Percentiles rank a stretch among this genome's conserved stretches.
Conservation (phyloP, 2,329 filamentous ascomycete species). For the Colletotrichum lentis region DNA sequence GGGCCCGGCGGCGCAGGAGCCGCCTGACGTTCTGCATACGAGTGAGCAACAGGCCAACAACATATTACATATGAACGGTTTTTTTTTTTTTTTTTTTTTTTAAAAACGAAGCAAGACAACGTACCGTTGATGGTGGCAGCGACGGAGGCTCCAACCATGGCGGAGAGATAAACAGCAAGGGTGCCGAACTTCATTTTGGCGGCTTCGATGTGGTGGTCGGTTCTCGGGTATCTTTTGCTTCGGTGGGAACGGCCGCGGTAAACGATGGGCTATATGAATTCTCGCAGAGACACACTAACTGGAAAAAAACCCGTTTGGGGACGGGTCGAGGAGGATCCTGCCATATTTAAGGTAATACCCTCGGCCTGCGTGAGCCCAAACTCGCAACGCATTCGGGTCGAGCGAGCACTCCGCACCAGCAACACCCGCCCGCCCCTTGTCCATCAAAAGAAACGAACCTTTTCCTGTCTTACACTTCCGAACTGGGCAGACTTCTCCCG, state of each 20-base stretch:
- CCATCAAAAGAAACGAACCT: slow-evolving; percentile 6
- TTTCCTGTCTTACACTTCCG: slow-evolving; percentile 24
- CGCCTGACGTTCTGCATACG: slow-evolving; percentile 23
- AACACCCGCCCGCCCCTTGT: not conserved
- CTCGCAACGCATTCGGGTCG: not conserved
- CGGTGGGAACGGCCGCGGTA: too few relatives aligned
- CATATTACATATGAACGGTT: rapidly evolving
- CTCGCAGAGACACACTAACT: not conserved
- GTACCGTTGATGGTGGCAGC: slow-evolving; percentile 22
- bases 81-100: too few relatives aligned
- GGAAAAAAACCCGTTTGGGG: not conserved
- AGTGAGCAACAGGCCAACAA: not conserved
- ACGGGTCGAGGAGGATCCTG: slow-evolving; percentile 13
- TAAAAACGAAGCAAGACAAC: not conserved
- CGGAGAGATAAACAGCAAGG: slow-evolving; percentile 17
- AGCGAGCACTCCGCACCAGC: too few relatives aligned
- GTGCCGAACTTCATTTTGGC: slow-evolving; percentile 25
- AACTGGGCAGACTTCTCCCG: slow-evolving; percentile 19
- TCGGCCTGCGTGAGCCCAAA: slow-evolving; percentile 4
- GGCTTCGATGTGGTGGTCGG: not conserved
- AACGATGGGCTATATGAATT: not conserved
- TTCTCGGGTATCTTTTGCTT: not conserved
- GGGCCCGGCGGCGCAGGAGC: slow-evolving; percentile 18
- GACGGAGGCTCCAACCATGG: slow-evolving; percentile 10
- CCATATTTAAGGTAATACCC: slow-evolving; percentile 22